Conservation (phyloP, 1,284 basidiomycete genomes). For the Coniferiporia sulphurascens region DNA sequence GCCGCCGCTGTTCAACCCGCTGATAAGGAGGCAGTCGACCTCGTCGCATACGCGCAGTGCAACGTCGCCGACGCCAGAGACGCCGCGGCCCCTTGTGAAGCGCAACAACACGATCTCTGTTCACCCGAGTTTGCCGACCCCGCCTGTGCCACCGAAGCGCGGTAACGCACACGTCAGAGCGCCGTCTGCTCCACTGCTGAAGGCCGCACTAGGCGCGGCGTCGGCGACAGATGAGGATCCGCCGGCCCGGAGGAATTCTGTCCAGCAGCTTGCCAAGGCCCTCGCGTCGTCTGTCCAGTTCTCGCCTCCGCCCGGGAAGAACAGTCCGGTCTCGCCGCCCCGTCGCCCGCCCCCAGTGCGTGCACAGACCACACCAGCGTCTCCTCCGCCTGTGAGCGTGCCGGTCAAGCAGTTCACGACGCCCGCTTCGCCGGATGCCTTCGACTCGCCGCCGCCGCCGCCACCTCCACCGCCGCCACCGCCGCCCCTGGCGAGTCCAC, state of each 20-base stretch:
- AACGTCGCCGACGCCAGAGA: background rate
- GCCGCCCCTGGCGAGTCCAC: background rate
- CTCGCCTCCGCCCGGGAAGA: background rate
- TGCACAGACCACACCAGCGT: no score
- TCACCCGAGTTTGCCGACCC: background rate
- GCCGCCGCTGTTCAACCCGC: background rate
- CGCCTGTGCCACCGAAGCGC: background rate
- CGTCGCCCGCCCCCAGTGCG: no score
- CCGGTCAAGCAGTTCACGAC: background rate
- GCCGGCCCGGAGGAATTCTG: background rate
- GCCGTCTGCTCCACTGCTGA: no score
- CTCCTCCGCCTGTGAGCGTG: no score
- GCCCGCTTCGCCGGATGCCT: background rate
- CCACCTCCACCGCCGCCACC: background rate
- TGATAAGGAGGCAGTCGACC: background rate
- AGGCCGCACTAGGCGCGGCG: no score
- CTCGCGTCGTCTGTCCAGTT: slow-evolving; percentile 3
- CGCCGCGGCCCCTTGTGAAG: background rate
- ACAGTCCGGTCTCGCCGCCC: no score
- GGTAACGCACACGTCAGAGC: background rate
- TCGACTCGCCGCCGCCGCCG: background rate
- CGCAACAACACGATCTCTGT: slow-evolving; percentile 2
- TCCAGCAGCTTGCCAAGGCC: slow-evolving; percentile 4
- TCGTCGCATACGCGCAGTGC: background rate
- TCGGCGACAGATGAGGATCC: no score